Conservation (phyloP, 2,329 filamentous ascomycete genomes). For the Pyrenophora tritici-repentis region DNA sequence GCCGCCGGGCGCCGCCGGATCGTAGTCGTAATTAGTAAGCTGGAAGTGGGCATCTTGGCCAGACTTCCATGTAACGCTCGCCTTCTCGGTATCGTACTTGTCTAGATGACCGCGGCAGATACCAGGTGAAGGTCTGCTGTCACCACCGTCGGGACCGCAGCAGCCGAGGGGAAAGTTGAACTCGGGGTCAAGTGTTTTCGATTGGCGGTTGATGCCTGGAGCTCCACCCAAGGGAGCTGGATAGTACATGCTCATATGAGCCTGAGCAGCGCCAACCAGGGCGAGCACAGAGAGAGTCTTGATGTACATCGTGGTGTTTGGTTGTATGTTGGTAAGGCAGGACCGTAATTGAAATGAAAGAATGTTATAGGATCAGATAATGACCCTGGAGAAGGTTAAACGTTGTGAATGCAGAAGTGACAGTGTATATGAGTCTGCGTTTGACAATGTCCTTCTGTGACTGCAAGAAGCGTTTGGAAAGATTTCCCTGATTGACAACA, state of each 20-base stretch:
- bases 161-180: slow-evolving; percentile 55
- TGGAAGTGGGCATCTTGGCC: slow-evolving; percentile 51
- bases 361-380: slow-evolving; percentile 12
- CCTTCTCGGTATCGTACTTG: slow-evolving; percentile 51
- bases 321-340: slow-evolving; percentile 6
- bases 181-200: slow-evolving; percentile 25
- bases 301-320: slow-evolving; percentile 30
- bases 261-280: slow-evolving; percentile 35
- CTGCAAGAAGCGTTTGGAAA: slow-evolving; percentile 3
- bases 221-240: slow-evolving; percentile 52
- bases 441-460: slow-evolving; percentile 23
- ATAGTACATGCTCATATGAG: slow-evolving; percentile 52
- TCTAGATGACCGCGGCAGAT: slow-evolving; percentile 53
- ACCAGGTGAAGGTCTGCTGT: slow-evolving; percentile 35
- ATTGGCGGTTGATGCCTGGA: slow-evolving; percentile 50
- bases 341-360: slow-evolving; percentile 12
- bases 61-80: slow-evolving; percentile 51
- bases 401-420: slow-evolving; percentile 10
- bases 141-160: slow-evolving; percentile 49
- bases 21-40: slow-evolving; percentile 42
- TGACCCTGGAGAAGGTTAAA: slow-evolving; percentile 15
- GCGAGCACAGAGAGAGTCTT: slow-evolving; percentile 34
- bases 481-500: slow-evolving; percentile 19
- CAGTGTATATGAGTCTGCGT: slow-evolving; percentile 1
- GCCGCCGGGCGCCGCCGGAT: slow-evolving; percentile 34